Evolutionary conservation across 352 stramenopile genomes (phyloP), one percentile per base, ranked within the genome.

Genomic region (Hyaloperonospora brassicae): DNA sequence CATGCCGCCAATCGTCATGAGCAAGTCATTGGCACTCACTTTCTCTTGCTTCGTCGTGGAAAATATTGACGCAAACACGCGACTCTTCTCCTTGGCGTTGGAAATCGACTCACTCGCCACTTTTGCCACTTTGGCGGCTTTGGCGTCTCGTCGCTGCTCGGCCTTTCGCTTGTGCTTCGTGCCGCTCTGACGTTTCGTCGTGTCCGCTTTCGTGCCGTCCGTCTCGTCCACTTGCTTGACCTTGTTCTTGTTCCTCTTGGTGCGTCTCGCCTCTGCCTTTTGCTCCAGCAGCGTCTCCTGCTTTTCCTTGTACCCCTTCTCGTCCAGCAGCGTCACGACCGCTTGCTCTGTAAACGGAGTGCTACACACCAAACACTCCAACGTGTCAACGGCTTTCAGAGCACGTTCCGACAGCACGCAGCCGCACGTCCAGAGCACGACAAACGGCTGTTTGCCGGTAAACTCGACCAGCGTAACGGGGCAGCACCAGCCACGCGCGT

Each of bases 381-480:
- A 68, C 3, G 73, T 75, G 21, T 78, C 66, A 34, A 97, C 81
- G 45, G 95, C 84, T 53, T 91, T 90, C 30, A 95, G 56, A 42
- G 87, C 81, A 25, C 85, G 85, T 53, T 95, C 89, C 25, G 85
- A 93, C 7, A 97, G 54, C 31, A 97, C 86, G 52, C 85, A 96
- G 27, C 89, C 89, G 41, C 87, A 96, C 48, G 60, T 66, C 22
- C 79, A 73, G 9, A 93, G 47, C 42, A 95, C 69, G 39, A 91
- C 68, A 54, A 97, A 97, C 0, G 85, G 78, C 49, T 93, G 73
- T 40, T 85, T 84, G 58, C 87, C 88, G 42, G 87, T 95, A 56
- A 97, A 88, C 60, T 93, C 81, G 42, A 79, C 51, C 63, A 89
- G 73, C n/a, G 84, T 95, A 14, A 96, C 66, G 24, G 89, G 89